Base-by-base conservation (phyloP, 139 green algal genomes). In the Chlorella sorokiniana region DNA sequence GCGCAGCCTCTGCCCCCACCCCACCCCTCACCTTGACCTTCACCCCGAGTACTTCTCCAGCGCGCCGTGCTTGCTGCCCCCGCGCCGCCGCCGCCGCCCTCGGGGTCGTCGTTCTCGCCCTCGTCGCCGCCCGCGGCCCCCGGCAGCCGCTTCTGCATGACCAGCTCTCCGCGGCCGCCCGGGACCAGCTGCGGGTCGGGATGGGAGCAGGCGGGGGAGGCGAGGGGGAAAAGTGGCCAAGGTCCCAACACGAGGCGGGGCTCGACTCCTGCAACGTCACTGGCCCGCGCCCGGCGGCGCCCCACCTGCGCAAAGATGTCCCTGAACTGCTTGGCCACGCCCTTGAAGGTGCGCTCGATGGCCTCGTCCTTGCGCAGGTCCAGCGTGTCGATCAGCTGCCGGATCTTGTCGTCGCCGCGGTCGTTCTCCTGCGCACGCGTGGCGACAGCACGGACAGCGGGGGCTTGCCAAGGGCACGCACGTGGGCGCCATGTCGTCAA, bases 331-430 rank as follows among this genome's bases (percentile, higher is more conserved):
- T 95, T 95, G 37, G 95, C 93, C 69, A 99, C 96, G 44, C 79
- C 90, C 87, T 98, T 98, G 92, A 99, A 99, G 33, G 97, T 99
- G 73, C 94, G 91, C 91, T 99, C 94, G 41, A 99, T 95, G 37
- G 93, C 91, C 88, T 99, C 95, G 79, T 99, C 94, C 89, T 99
- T 99, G 75, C 95, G 94, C 85, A 93, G 84, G 87, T 99, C 97
- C 72, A 99, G 92, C 27, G 88, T 88, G 1, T 79, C 51, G 56
- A 99, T 97, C 20, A 97, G 91, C 83, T 97, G 89, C 51, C 81
- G 82, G 78, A 95, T 92, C 74, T 94, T 93, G 48, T 76, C 44
- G 31, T 90, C 86, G 75, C 56, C 79, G 54, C 64, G 45, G 45
- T 64, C 51, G 52, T 69, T 78, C 59, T 71, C 69, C 69, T 76